These are phyloP conservation scores for Tausonia pullulans DNA, from an alignment of 1,284 basidiomycete species.

Conservation along the genomic window DNA sequence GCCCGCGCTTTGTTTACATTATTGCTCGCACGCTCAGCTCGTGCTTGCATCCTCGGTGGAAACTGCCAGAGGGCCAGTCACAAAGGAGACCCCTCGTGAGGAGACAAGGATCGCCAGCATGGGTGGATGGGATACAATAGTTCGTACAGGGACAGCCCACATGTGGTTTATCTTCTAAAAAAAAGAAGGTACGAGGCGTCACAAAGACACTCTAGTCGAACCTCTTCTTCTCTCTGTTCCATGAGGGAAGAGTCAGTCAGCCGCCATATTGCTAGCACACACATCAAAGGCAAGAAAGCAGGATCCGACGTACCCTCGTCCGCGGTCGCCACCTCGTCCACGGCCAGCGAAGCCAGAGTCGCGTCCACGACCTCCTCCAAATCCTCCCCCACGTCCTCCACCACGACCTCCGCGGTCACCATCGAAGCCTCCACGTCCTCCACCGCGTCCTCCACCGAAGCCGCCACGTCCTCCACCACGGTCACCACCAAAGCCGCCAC, in stretches of 20 bases:
- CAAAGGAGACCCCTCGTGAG: no score
- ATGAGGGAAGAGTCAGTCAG: neutral
- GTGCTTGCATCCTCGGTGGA: no score
- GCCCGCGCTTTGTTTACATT: no score
- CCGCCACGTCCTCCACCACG: conserved; percentile 10
- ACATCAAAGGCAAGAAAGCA: neutral
- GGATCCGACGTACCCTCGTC: neutral
- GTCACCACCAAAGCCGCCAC: conserved; percentile 35
- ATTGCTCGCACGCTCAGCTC: no score
- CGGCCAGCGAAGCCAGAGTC: neutral
- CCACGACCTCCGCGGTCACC: conserved; percentile 41
- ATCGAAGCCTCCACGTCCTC: conserved; percentile 36
- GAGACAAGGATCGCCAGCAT: no score
- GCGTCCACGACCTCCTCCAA: neutral
- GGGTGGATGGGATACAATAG: no score
- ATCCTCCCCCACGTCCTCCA: conserved; percentile 33
- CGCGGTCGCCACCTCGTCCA: neutral
- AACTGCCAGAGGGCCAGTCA: no score
- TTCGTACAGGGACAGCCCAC: no score
- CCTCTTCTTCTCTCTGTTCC: neutral
- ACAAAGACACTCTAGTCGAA: neutral
- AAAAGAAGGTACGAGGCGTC: no score
- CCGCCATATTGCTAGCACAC: neutral
- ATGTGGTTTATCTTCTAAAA: no score
- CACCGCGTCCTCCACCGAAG: conserved; percentile 8